These are phyloP conservation scores for Eucalyptus marginata DNA, from an alignment of 345 rosid species.

Conservation along the genomic window DNA sequence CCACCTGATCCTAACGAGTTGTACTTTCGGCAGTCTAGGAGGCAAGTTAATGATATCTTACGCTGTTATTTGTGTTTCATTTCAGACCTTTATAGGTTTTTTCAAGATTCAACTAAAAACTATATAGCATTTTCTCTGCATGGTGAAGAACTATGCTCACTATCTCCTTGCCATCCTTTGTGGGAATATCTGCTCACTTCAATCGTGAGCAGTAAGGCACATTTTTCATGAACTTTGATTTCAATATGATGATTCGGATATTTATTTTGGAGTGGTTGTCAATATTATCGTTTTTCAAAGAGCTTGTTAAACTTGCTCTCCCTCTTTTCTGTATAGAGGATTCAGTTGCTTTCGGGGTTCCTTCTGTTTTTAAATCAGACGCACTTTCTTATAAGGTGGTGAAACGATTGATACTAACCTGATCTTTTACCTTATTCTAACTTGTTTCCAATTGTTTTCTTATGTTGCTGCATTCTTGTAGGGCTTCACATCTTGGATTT, in stretches of 20 bases:
- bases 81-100: not conserved
- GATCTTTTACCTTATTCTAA: not conserved
- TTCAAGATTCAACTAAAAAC: not conserved
- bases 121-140: not conserved
- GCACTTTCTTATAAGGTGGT: not conserved
- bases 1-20: slow-evolving; percentile 95
- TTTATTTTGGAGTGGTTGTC: not conserved
- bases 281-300: not conserved
- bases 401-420: not conserved
- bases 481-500: slow-evolving; percentile 95
- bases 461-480: slow-evolving; percentile 15
- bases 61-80: not conserved
- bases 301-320: not conserved
- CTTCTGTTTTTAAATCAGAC: not conserved
- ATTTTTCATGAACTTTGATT: not conserved
- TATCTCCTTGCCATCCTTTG: not conserved
- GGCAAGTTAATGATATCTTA: slow-evolving; percentile 18
- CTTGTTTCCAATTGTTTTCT: not conserved
- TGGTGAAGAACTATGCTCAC: not conserved
- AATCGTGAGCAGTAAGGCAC: not conserved
- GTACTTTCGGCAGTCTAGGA: slow-evolving; percentile 93
- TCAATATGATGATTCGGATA: not conserved
- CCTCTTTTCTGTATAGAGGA: not conserved
- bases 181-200: not conserved
- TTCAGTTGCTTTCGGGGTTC: not conserved